These are phyloP conservation scores for Aureobasidium sp. DNA, from an alignment of 2,329 filamentous ascomycete genomes.

Conservation along the genomic window DNA sequence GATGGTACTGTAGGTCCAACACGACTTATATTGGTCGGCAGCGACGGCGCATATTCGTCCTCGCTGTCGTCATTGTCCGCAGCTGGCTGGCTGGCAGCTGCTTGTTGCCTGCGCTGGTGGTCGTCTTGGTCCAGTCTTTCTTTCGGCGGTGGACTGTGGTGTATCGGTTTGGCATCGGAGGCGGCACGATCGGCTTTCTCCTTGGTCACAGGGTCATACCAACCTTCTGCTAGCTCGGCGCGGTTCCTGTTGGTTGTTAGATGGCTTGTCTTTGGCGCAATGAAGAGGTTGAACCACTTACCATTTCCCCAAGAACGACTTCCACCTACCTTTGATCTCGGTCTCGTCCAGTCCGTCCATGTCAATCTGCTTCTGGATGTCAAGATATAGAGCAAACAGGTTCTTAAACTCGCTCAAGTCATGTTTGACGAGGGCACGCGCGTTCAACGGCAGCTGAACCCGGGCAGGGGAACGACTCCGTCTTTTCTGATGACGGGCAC, in stretches of 20 bases:
- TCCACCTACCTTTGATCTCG: constrained; percentile 81
- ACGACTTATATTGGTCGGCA: constrained; percentile 29
- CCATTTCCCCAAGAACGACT: constrained; percentile 87
- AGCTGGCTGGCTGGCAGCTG: constrained; percentile 17
- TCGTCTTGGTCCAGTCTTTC: neutral
- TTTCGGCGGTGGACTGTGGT: neutral
- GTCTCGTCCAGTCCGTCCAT: constrained; percentile 60
- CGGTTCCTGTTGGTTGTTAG: constrained; percentile 61
- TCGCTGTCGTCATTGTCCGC: constrained; percentile 51
- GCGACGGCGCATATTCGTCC: constrained; percentile 48
- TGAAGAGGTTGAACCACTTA: constrained; percentile 30
- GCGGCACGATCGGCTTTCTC: constrained; percentile 35
- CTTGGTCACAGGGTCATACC: constrained; percentile 79
- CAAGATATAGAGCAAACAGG: constrained; percentile 75
- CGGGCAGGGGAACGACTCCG: constrained; percentile 15
- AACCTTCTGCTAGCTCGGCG: constrained; percentile 76
- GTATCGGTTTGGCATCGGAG: constrained; percentile 14
- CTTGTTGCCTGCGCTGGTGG: constrained; percentile 4
- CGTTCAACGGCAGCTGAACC: constrained; percentile 51
- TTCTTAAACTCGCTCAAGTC: constrained; percentile 59
- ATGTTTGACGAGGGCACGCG: constrained; percentile 56
- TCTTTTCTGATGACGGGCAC: neutral
- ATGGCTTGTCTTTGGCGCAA: neutral
- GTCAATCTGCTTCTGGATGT: constrained; percentile 72
- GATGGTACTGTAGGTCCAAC: constrained; percentile 58